Evolutionary conservation across 148 eudicot genomes (phyloP).

Genomic region (Salicornia ramosissima): DNA sequence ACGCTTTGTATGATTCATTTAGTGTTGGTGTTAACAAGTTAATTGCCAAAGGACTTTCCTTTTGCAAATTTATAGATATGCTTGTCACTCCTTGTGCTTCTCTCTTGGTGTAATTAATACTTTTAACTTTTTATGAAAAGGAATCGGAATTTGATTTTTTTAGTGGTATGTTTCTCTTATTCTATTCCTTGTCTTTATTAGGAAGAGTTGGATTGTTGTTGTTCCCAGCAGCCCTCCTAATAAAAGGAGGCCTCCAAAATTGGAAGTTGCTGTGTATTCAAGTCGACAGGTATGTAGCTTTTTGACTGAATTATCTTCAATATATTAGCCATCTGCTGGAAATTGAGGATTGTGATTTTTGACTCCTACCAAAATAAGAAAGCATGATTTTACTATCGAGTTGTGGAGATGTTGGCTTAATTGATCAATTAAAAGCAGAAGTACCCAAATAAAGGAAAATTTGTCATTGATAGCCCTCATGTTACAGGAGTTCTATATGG

Average conservation of each 20-base stretch:
- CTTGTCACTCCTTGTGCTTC: neutral
- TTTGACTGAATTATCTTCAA: neutral
- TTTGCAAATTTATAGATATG: neutral
- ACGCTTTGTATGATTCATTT: slow-evolving; percentile 2
- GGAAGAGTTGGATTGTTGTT: slow-evolving; percentile 50
- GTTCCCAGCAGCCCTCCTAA: slow-evolving; percentile 39
- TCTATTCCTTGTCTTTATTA: slow-evolving; percentile 20
- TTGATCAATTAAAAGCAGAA: no score
- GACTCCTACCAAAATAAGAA: neutral
- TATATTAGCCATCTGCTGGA: neutral
- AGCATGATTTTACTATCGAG: neutral
- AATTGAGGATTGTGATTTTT: neutral
- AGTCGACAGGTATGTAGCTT: slow-evolving; percentile 35
- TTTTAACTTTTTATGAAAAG: neutral
- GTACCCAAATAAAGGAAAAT: no score
- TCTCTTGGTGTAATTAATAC: neutral
- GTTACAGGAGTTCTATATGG: no score
- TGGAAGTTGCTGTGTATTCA: slow-evolving; percentile 45
- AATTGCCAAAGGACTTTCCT: no score
- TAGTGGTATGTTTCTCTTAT: neutral
- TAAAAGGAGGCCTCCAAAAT: slow-evolving; percentile 29
- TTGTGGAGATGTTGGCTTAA: no score
- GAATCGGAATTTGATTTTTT: no score
- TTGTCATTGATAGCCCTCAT: no score
- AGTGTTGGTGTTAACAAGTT: neutral